Evolutionary conservation across 2,329 filamentous ascomycete genomes (phyloP).

Genomic region (Sporothrix curviconia): DNA sequence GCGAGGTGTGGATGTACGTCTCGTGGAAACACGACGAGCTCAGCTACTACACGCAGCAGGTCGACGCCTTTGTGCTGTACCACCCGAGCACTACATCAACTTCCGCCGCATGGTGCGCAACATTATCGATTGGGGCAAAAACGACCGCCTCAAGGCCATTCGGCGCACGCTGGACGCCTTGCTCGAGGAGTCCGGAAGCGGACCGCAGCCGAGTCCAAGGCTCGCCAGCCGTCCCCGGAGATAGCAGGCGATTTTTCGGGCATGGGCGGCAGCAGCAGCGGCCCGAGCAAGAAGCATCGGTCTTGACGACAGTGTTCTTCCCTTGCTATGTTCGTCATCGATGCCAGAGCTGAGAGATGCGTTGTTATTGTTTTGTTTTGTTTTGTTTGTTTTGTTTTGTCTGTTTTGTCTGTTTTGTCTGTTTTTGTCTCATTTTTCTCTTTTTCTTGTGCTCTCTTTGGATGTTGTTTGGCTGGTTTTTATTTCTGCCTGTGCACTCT

Average conservation of each 20-base stretch:
- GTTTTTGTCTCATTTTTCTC: conserved; percentile 1
- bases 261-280: neutral
- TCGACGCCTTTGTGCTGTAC: neutral
- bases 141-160: neutral
- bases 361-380: neutral
- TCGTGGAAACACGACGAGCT: neutral
- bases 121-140: conserved; percentile 1
- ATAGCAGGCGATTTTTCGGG: neutral
- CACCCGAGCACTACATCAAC: neutral
- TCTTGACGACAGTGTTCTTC: neutral
- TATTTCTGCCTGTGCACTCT: too few species aligned
- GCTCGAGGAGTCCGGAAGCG: neutral
- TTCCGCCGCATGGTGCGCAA: conserved; percentile 1
- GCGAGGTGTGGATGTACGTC: neutral
- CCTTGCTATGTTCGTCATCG: neutral
- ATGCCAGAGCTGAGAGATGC: too few species aligned
- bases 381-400: neutral
- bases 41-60: neutral
- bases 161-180: neutral
- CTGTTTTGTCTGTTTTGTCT: neutral
- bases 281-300: neutral
- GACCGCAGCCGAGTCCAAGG: neutral
- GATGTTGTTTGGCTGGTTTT: neutral
- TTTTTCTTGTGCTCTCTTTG: neutral
- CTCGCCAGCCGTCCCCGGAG: neutral